Percentiles rank a stretch among this genome's conserved stretches.
These are phyloP conservation scores for Vachellia collinsii DNA, from an alignment of 306 rosid species.

Conservation along the genomic window DNA sequence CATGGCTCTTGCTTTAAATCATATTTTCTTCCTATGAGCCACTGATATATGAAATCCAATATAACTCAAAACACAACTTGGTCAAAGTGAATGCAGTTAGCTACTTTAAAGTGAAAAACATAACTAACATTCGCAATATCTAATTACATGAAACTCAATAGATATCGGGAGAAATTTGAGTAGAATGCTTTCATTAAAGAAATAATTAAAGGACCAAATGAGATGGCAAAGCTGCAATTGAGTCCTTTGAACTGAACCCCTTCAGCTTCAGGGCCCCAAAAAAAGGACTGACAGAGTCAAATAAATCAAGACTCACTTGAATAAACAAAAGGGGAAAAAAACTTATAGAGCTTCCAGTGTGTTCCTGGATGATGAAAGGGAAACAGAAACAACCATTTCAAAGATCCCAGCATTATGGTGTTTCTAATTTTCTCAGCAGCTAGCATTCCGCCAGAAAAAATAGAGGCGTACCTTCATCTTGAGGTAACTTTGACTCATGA, in stretches of 20 bases:
- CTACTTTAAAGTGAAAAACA: background rate
- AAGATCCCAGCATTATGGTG: conserved; percentile 12
- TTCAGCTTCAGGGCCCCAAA: background rate
- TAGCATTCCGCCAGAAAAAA: background rate
- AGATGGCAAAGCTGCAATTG: conserved; percentile 3
- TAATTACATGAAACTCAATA: background rate
- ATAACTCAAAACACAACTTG: background rate
- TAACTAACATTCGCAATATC: conserved; percentile 1
- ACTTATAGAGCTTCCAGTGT: background rate
- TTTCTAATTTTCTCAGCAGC: conserved; percentile 4
- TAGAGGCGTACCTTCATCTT: conserved; percentile 58
- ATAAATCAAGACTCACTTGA: background rate
- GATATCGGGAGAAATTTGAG: background rate
- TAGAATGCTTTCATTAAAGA: background rate
- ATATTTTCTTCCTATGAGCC: background rate
- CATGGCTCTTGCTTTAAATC: background rate
- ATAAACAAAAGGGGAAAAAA: background rate
- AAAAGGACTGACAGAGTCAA: too few species aligned
- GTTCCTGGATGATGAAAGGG: background rate
- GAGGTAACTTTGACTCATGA: conserved; percentile 51
- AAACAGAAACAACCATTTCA: background rate
- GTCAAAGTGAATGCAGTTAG: background rate
- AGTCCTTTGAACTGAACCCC: background rate
- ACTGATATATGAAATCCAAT: conserved; percentile 4
- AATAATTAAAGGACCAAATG: background rate